Evolutionary conservation across 2,329 filamentous ascomycete genomes (phyloP), one percentile per base, ranked within the genome.

Genomic region (Rutstroemia sp.): DNA sequence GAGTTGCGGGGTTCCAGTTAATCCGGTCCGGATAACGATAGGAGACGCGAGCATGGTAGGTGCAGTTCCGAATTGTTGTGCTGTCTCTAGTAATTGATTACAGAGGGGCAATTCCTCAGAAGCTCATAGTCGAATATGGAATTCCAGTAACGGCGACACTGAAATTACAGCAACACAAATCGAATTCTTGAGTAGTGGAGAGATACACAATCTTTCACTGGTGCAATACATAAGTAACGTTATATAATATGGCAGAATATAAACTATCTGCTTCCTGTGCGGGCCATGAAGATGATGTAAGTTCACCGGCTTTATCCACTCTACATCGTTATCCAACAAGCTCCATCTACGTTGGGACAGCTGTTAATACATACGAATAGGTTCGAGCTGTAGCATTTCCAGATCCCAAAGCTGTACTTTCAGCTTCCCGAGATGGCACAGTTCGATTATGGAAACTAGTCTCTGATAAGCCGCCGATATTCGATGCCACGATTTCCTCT

Each of bases 221-320:
- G 16, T 27, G 2, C 14, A 9, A 23, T 18, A 42, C 4, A n/a
- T 14, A 34, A 12, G 21, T 21, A 14, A 12, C 34, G 1, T 16
- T 14, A 12, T 5, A 50, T 57, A 64, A 63, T 66, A 92, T 92
- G 87, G 77, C 80, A 72, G 86, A 91, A 71, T 97, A 90, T 80
- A 96, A 92, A 80, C 84, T 99, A 69, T 95, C 94, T 60, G 91
- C 92, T 65, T 88, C 90, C 69, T 81, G 99, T 63, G 77, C 85
- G 65, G 92, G 90, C 68, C 94, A 99, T 72, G 88, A 94, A 72
- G 87, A 94, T 71, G 94, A 99, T 83, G 94, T 96, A 79, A 74
- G 85, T 50, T 51, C n/a, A 50, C 3, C 30, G 12, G 30, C 30
- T 34, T 19, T 25, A 44, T 58, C 56, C 27, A 19, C 23, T 23